These are phyloP conservation scores for Peronospora destructor DNA, from an alignment of 352 stramenopile genomes.

Conservation along the genomic window DNA sequence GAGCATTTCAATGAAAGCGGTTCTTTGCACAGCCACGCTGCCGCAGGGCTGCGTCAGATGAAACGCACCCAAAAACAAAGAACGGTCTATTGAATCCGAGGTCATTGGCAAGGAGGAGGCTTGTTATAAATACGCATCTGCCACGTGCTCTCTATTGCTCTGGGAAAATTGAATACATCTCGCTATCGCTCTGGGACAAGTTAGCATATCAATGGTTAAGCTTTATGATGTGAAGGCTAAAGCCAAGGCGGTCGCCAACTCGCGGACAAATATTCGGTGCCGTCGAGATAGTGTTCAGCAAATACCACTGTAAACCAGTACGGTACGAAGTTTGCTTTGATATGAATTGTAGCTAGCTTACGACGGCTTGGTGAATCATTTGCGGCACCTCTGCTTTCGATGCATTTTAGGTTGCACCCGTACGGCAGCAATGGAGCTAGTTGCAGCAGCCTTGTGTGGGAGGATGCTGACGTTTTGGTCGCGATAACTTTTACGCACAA, in stretches of 20 bases:
- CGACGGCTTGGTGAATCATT: slow-evolving; percentile 8
- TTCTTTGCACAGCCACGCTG: neutral
- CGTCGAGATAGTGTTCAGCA: slow-evolving; percentile 8
- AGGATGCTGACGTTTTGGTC: no score
- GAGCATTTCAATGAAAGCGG: neutral
- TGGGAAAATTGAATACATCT: no score
- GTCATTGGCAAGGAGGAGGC: no score
- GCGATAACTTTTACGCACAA: no score
- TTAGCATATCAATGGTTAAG: neutral
- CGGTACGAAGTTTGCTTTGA: neutral
- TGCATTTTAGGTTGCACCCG: neutral
- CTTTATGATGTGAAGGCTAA: neutral
- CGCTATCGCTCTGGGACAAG: no score
- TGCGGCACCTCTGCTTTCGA: slow-evolving; percentile 4
- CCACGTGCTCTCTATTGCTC: neutral
- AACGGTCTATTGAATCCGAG: no score
- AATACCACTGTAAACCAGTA: slow-evolving; percentile 1
- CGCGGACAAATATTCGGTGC: slow-evolving; percentile 15
- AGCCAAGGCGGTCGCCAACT: slow-evolving; percentile 8
- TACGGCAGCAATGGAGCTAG: no score
- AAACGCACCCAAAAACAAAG: slow-evolving; percentile 4
- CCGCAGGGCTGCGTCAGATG: slow-evolving; percentile 5
- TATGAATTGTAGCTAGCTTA: neutral
- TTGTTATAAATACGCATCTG: slow-evolving; percentile 1
- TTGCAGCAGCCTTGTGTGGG: no score